phyloP scores from a whole-genome alignment of 176 grass and related monocot species.

The Panicum miliaceum region DNA sequence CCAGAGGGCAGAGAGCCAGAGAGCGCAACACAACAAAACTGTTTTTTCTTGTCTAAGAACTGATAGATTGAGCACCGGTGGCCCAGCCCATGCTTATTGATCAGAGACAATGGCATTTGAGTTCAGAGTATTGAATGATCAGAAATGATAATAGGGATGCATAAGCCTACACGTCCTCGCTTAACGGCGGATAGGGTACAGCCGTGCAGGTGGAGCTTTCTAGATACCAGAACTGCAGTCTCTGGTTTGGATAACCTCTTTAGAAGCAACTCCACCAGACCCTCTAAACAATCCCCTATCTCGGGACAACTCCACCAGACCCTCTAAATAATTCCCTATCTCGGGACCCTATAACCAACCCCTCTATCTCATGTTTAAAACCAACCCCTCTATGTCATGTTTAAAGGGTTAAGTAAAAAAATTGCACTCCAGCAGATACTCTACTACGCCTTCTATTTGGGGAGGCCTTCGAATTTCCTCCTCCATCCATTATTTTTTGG shows the following conservation, averaged over 20 bases:
- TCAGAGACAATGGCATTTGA: not conserved
- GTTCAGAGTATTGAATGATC: not conserved
- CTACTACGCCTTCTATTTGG: no score
- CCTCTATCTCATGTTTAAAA: no score
- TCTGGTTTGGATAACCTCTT: not conserved
- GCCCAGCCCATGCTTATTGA: not conserved
- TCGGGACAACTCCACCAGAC: no score
- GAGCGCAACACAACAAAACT: not conserved
- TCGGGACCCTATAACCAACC: no score
- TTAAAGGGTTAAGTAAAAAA: no score
- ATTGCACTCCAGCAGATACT: no score
- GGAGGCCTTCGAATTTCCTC: no score
- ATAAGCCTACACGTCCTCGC: not conserved
- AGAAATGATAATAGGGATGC: not conserved
- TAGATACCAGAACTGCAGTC: not conserved
- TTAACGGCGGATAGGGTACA: not conserved
- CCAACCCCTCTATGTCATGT: no score
- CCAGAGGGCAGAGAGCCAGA: not conserved
- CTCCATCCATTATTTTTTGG: no score
- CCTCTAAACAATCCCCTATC: no score
- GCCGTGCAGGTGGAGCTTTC: not conserved
- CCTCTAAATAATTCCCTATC: no score
- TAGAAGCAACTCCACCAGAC: no score
- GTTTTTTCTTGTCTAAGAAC: slow-evolving; percentile 8
- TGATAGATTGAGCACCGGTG: not conserved